Base-by-base conservation (phyloP, 2,329 filamentous ascomycete genomes). In the Fonsecaea pedrosoi region DNA sequence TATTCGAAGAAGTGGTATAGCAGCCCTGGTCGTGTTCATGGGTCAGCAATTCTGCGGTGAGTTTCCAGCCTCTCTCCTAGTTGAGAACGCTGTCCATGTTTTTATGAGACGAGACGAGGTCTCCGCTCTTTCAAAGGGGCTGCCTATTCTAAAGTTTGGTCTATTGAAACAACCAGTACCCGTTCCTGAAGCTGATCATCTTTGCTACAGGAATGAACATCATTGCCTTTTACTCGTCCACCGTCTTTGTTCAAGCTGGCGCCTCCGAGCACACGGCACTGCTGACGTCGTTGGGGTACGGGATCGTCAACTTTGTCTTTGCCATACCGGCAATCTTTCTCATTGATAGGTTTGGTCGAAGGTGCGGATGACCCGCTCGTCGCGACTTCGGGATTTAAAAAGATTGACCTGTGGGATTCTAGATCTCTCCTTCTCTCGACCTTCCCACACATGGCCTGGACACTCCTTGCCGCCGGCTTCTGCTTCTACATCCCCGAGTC, bases 331-430 rank as follows among this genome's bases (percentile, higher is more conserved):
- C 87, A 7, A 10, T 72, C 8, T 70, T 38, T 35, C 89, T 87
- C 4, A 90, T 90, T 69, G 88, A 91, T 73, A 89, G 84, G 0
- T 89, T 88, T 65, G 89, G 89, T 7, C 84, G 89, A 2, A 82
- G 88, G 21, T 48, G 34, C 21, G 21, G 30, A 18, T 13, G 3
- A 30, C 12, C 15, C 6, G 12, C 5, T 2, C 25, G 12, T 15
- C 12, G 45, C 45, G 9, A 30, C 5, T 1, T 18, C 4, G 10
- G 12, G 4, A 50, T 15, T 9, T 3, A 12, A 1, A 1, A 32
- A 1, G 30, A 12, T 30, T 50, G 21, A 50, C 45, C 5, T 18
- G 1, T 45, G 15, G 57, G 25, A 21, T 1, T 6, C 21, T 32
- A 45, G 57, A 45, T 88, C 87, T 70, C 80, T 90, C 8, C 81